A percentile compares a stretch with the other conserved stretches of the same genome.
phyloP scores from a whole-genome alignment of 768 basidiomycete species.

The Suillus hirtellus region DNA sequence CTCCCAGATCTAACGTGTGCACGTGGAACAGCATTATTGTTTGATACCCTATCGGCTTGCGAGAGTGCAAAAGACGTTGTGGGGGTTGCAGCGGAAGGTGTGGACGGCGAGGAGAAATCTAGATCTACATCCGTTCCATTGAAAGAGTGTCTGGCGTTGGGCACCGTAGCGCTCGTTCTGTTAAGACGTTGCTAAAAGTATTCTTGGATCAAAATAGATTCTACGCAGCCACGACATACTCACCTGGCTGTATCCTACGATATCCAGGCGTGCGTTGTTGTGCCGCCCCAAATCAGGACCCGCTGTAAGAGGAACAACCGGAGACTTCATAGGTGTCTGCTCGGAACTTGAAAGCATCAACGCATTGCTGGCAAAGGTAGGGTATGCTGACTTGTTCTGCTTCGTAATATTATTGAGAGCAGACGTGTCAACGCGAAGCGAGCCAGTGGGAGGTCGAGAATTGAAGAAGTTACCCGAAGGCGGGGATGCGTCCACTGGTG shows the following conservation, averaged over 20 bases:
- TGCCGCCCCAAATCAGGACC: conserved; percentile 85
- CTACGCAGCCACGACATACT: conserved; percentile 15
- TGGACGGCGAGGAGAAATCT: conserved; percentile 57
- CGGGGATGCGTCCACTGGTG: conserved; percentile 54
- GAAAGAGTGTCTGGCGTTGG: conserved; percentile 72
- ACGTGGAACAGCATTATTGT: conserved; percentile 40
- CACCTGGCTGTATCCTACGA: conserved; percentile 73
- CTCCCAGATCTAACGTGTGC: conserved; percentile 73
- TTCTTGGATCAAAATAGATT: background rate
- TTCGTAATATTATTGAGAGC: conserved; percentile 56
- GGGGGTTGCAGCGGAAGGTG: conserved; percentile 48
- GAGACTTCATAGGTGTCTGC: conserved; percentile 62
- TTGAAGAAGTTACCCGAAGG: conserved; percentile 48
- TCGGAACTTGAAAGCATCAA: conserved; percentile 56
- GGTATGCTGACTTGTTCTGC: conserved; percentile 88
- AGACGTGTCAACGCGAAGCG: conserved; percentile 74
- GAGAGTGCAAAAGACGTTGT: conserved; percentile 38
- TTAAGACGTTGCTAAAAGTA: conserved; percentile 42
- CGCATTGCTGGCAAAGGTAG: conserved; percentile 51
- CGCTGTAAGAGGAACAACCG: conserved; percentile 73
- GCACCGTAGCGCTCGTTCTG: conserved; percentile 46
- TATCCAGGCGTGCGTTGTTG: conserved; percentile 67
- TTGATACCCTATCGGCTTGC: conserved; percentile 38
- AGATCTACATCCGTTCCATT: conserved; percentile 68
- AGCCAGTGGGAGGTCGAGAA: conserved; percentile 65